phyloP scores from a whole-genome alignment of 139 green algal species.

The Chlamydomonas sp. region DNA sequence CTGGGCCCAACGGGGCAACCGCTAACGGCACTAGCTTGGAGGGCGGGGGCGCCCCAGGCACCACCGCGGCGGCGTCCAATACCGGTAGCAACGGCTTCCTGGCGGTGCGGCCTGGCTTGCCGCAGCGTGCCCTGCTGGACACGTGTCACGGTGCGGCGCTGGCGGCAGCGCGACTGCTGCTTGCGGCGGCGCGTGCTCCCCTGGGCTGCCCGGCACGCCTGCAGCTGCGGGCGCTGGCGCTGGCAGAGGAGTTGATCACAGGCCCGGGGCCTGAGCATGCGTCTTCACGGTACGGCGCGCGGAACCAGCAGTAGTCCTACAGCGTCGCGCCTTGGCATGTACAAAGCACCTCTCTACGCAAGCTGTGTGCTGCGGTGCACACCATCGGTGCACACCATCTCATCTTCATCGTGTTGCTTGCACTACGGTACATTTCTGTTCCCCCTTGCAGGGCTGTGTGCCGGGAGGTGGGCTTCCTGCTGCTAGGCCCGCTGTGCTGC shows the following conservation, averaged over 20 bases:
- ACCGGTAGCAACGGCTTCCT: background rate
- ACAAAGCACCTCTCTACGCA: too few species aligned
- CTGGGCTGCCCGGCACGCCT: constrained; percentile 75
- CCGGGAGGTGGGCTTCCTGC: constrained; percentile 77
- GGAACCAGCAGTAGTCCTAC: too few species aligned
- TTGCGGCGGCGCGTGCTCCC: constrained; percentile 58
- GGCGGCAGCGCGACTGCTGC: constrained; percentile 68
- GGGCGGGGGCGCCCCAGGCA: too few species aligned
- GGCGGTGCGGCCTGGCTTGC: constrained; percentile 16
- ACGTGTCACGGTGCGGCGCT: constrained; percentile 73
- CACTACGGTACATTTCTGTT: background rate
- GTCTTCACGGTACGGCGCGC: background rate
- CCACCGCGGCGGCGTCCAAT: background rate
- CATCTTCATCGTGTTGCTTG: background rate
- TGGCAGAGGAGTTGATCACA: constrained; percentile 67
- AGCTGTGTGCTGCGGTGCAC: background rate
- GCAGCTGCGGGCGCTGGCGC: constrained; percentile 47
- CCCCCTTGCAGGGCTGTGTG: constrained; percentile 48
- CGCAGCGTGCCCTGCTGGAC: constrained; percentile 58
- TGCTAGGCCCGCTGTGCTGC: constrained; percentile 71
- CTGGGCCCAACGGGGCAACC: too few species aligned
- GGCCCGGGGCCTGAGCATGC: background rate
- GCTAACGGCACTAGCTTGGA: too few species aligned
- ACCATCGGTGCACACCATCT: background rate
- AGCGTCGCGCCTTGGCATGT: too few species aligned